These are phyloP conservation scores for Metschnikowia lochheadii DNA, from an alignment of 805 yeast species.

Conservation along the genomic window DNA sequence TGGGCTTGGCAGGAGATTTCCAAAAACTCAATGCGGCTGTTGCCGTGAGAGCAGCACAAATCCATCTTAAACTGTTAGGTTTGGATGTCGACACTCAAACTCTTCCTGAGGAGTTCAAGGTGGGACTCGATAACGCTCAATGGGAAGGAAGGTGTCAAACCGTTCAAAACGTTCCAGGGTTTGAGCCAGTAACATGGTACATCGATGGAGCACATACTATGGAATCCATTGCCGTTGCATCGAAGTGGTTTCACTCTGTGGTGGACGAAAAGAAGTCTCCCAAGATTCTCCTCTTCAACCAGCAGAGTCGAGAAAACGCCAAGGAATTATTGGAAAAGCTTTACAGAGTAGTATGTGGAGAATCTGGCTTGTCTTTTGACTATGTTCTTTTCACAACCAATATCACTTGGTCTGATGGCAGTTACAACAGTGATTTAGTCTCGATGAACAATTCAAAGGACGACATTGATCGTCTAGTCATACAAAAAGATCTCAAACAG, in stretches of 20 bases:
- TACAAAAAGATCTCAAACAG: conserved; percentile 71
- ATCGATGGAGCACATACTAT: conserved; percentile 95
- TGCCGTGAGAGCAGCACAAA: conserved; percentile 67
- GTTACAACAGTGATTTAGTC: conserved; percentile 74
- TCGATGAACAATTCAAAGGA: conserved; percentile 81
- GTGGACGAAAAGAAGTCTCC: conserved; percentile 14
- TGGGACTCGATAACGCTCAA: conserved; percentile 61
- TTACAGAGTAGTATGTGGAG: conserved; percentile 36
- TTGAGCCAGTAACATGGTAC: conserved; percentile 60
- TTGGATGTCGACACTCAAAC: conserved; percentile 22
- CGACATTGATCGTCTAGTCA: conserved; percentile 71
- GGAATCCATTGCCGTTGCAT: conserved; percentile 81
- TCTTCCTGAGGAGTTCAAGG: conserved; percentile 47
- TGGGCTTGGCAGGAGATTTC: conserved; percentile 82
- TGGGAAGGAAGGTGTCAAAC: conserved; percentile 98
- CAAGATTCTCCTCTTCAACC: conserved; percentile 79
- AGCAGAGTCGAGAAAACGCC: conserved; percentile 84
- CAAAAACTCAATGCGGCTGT: conserved; percentile 84
- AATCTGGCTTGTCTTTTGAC: conserved; percentile 51
- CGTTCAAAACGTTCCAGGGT: conserved; percentile 41
- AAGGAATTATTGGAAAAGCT: conserved; percentile 55
- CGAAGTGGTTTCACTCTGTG: conserved; percentile 62
- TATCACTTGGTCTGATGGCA: conserved; percentile 83
- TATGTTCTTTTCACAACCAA: conserved; percentile 85
- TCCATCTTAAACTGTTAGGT: conserved; percentile 53